Evolutionary conservation across 768 basidiomycete genomes (phyloP).

Genomic region (Russula compacta): DNA sequence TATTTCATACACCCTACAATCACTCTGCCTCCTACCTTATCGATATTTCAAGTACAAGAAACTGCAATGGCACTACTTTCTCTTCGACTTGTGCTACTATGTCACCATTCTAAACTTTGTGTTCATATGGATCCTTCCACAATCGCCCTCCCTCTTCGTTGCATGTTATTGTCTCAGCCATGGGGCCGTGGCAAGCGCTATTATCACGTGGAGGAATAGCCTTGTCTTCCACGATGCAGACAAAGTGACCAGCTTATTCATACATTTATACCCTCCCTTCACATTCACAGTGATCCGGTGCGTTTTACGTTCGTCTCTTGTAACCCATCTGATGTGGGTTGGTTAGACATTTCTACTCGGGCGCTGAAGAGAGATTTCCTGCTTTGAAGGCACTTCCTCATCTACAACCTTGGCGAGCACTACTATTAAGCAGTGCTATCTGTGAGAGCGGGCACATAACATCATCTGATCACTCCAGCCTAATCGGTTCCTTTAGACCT

Average conservation of each 20-base stretch:
- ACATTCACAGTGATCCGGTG: slow-evolving; percentile 87
- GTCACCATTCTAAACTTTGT: slow-evolving; percentile 86
- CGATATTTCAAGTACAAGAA: slow-evolving; percentile 86
- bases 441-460: slow-evolving; percentile 47
- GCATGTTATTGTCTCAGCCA: slow-evolving; percentile 91
- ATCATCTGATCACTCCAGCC: slow-evolving; percentile 6
- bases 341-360: slow-evolving; percentile 77
- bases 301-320: slow-evolving; percentile 20
- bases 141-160: slow-evolving; percentile 68
- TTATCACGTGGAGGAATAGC: slow-evolving; percentile 97
- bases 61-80: slow-evolving; percentile 89
- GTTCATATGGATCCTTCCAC: slow-evolving; percentile 86
- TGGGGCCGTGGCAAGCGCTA: slow-evolving; percentile 85
- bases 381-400: slow-evolving; percentile 64
- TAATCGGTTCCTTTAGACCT: slow-evolving; percentile 44
- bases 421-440: slow-evolving; percentile 73
- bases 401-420: slow-evolving; percentile 58
- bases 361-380: slow-evolving; percentile 75
- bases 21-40: slow-evolving; percentile 69
- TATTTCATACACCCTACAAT: slow-evolving; percentile 73
- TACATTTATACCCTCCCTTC: slow-evolving; percentile 90
- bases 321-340: not conserved
- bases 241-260: slow-evolving; percentile 91
- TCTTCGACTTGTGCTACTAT: slow-evolving; percentile 90
- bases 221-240: slow-evolving; percentile 97